These are phyloP conservation scores for Myriosclerotinia scirpicola DNA, from an alignment of 2,329 filamentous ascomycete species.

Conservation along the genomic window DNA sequence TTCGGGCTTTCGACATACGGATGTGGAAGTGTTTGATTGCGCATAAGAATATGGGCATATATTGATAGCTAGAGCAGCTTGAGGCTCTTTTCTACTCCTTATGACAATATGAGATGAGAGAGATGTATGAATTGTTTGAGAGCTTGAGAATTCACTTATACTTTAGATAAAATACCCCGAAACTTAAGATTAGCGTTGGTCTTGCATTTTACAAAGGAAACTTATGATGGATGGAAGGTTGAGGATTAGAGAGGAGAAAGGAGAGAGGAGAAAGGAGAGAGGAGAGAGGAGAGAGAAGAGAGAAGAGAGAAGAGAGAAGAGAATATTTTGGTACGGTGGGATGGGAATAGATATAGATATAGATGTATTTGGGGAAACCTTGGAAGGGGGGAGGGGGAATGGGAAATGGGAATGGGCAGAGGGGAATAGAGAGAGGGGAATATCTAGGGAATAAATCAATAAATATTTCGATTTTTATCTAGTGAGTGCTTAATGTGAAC, in stretches of 20 bases:
- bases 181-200: background rate
- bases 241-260: background rate
- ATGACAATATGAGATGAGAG: constrained; percentile 1
- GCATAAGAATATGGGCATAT: background rate
- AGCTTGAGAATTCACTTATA: background rate
- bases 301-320: too few relatives aligned
- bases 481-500: too few relatives aligned
- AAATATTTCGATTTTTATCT: too few relatives aligned
- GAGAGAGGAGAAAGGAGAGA: too few relatives aligned
- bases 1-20: background rate
- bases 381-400: too few relatives aligned
- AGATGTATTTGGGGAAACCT: too few relatives aligned
- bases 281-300: background rate
- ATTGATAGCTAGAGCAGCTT: background rate
- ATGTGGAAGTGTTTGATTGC: background rate
- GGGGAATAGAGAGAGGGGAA: too few relatives aligned
- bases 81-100: constrained; percentile 5
- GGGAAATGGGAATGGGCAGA: too few relatives aligned
- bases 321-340: too few relatives aligned
- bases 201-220: background rate
- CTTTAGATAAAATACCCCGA: constrained; percentile 2
- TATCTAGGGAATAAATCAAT: too few relatives aligned
- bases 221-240: background rate
- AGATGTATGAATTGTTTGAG: constrained; percentile 1
- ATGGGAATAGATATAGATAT: too few relatives aligned